Percentiles rank a stretch among this genome's conserved stretches.
Conservation (phyloP, 805 yeast genomes). For the Sugiyamaella boreocaroliniensis region DNA sequence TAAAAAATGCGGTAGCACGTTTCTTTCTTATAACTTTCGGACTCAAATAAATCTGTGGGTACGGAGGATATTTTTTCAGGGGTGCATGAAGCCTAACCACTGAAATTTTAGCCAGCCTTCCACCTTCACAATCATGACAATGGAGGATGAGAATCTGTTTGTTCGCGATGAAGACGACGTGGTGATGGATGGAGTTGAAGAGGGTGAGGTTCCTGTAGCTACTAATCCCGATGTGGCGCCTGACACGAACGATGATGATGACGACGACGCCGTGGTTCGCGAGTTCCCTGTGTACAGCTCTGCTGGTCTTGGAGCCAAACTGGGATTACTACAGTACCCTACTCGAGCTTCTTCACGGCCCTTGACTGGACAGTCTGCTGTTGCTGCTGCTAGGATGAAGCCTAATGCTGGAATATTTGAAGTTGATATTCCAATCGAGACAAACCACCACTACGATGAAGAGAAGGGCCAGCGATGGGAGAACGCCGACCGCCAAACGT, state of each 20-base stretch:
- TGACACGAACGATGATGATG: slow-evolving; percentile 35
- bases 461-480: slow-evolving; percentile 61
- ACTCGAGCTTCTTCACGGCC: slow-evolving; percentile 45
- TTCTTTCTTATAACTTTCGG: background rate
- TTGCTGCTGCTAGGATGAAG: slow-evolving; percentile 49
- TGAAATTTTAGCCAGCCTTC: background rate
- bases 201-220: slow-evolving; percentile 1
- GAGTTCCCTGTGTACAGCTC: slow-evolving; percentile 53
- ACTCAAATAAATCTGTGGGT: background rate
- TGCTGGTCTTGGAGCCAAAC: slow-evolving; percentile 23
- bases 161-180: slow-evolving; percentile 17
- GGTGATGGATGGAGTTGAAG: slow-evolving; percentile 1
- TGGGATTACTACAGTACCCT: slow-evolving; percentile 54
- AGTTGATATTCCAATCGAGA: slow-evolving; percentile 69
- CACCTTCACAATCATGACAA: background rate
- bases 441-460: slow-evolving; percentile 58
- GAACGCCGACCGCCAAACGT: slow-evolving; percentile 50
- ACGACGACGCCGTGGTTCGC: slow-evolving; percentile 53
- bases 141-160: slow-evolving; percentile 18
- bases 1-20: background rate
- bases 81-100: background rate
- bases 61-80: background rate
- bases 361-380: slow-evolving; percentile 28
- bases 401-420: slow-evolving; percentile 59
- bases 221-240: slow-evolving; percentile 24